Percentiles rank a stretch among this genome's conserved stretches.
Conservation (phyloP, 139 green algal genomes). For the Micromonas commoda region DNA sequence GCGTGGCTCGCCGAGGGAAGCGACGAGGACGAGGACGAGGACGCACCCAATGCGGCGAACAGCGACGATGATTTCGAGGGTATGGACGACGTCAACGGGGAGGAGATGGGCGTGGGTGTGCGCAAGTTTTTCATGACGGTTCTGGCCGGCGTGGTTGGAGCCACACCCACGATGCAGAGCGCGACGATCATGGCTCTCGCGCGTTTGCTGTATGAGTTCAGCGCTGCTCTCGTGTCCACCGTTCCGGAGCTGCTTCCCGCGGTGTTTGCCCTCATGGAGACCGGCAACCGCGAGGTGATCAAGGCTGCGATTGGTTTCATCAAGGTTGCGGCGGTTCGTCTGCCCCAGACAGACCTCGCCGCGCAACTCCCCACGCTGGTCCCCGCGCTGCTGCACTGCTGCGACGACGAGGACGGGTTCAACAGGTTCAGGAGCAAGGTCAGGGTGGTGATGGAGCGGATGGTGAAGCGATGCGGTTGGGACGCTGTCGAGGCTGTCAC, state of each 20-base stretch:
- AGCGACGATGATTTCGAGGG: neutral
- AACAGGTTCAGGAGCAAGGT: slow-evolving; percentile 96
- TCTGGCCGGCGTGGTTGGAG: slow-evolving; percentile 51
- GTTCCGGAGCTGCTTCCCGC: slow-evolving; percentile 58
- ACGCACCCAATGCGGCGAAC: neutral
- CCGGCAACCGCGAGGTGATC: slow-evolving; percentile 68
- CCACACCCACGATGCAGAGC: slow-evolving; percentile 21
- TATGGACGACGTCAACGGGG: neutral
- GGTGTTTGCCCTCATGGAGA: slow-evolving; percentile 70
- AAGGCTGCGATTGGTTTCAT: slow-evolving; percentile 88
- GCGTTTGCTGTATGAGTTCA: slow-evolving; percentile 89
- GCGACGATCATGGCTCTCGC: slow-evolving; percentile 79
- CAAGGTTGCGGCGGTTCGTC: slow-evolving; percentile 79
- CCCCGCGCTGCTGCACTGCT: slow-evolving; percentile 76
- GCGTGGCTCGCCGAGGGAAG: slow-evolving; percentile 4
- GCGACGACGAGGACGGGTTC: slow-evolving; percentile 68
- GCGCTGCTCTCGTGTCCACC: slow-evolving; percentile 21
- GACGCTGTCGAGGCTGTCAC: slow-evolving; percentile 67
- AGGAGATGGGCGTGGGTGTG: slow-evolving; percentile 37
- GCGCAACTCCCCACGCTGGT: slow-evolving; percentile 64
- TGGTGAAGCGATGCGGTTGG: slow-evolving; percentile 75
- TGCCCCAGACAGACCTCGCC: slow-evolving; percentile 63
- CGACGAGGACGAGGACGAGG: slow-evolving; percentile 8
- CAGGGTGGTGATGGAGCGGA: slow-evolving; percentile 77
- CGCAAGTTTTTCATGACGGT: slow-evolving; percentile 67